phyloP scores from a whole-genome alignment of 2,329 filamentous ascomycete genomes.

The Neodidymelliopsis sp. region DNA sequence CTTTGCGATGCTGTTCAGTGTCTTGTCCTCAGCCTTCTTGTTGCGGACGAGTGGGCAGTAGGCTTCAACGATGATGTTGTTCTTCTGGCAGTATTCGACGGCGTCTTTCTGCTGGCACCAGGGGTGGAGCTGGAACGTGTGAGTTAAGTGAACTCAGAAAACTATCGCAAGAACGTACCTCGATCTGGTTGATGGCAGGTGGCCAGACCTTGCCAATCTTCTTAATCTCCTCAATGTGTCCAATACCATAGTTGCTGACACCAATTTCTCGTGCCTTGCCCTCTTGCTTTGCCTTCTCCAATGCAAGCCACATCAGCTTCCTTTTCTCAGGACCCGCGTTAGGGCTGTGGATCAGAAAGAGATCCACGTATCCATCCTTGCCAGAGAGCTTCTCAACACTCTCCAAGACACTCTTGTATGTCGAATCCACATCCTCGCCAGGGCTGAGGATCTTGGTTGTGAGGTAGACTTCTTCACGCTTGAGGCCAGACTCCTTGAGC shows the following conservation, averaged over 20 bases:
- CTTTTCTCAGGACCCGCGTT: constrained; percentile 62
- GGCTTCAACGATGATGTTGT: constrained; percentile 68
- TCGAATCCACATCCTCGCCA: constrained; percentile 62
- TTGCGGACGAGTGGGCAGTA: constrained; percentile 75
- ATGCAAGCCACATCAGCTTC: constrained; percentile 69
- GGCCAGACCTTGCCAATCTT: constrained; percentile 70
- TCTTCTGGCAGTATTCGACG: constrained; percentile 64
- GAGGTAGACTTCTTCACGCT: constrained; percentile 68
- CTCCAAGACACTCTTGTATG: constrained; percentile 65
- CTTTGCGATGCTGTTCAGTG: constrained; percentile 68
- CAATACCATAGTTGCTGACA: constrained; percentile 74
- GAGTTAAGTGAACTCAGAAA: neutral
- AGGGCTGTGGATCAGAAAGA: constrained; percentile 74
- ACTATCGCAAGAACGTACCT: constrained; percentile 59
- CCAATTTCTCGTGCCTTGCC: constrained; percentile 72
- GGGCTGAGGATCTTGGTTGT: constrained; percentile 73
- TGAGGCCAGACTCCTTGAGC: constrained; percentile 63
- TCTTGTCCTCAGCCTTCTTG: constrained; percentile 73
- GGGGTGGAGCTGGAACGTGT: constrained; percentile 67
- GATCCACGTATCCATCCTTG: constrained; percentile 69
- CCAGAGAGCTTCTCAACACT: constrained; percentile 68
- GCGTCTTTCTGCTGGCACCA: constrained; percentile 72
- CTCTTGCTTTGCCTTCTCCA: constrained; percentile 68
- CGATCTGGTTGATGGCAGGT: constrained; percentile 77
- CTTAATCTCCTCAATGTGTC: constrained; percentile 74